These are phyloP conservation scores for Schrenkiella parvula DNA, from an alignment of 345 rosid genomes.

Conservation along the genomic window DNA sequence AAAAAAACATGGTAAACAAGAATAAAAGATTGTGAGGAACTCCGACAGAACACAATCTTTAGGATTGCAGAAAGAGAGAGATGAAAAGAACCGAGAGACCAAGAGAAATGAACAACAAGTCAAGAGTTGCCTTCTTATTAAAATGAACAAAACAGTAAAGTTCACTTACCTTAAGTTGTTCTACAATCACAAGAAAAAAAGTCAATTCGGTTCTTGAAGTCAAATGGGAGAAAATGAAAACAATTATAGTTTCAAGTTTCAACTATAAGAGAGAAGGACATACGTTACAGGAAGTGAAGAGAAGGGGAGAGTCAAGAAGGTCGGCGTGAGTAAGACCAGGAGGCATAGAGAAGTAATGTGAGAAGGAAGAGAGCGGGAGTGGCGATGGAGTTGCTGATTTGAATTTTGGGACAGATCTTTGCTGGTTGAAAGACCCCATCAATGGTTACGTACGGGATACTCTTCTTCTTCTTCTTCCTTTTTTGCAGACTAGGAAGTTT, in stretches of 20 bases:
- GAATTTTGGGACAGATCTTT: slow-evolving; percentile 60
- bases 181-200: background rate
- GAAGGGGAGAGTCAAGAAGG: slow-evolving; percentile 85
- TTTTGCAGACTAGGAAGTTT: slow-evolving; percentile 8
- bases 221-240: background rate
- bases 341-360: slow-evolving; percentile 75
- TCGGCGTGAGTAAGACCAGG: slow-evolving; percentile 28
- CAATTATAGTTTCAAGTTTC: background rate
- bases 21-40: background rate
- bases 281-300: slow-evolving; percentile 60
- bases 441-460: slow-evolving; percentile 12
- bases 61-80: background rate
- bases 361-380: slow-evolving; percentile 44
- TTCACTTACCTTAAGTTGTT: background rate
- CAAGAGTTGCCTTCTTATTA: background rate
- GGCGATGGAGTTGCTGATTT: slow-evolving; percentile 72
- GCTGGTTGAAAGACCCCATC: background rate
- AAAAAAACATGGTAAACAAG: too few relatives aligned
- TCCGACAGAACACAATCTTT: background rate
- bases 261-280: background rate
- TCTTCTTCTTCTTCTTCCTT: background rate
- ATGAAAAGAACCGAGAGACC: background rate
- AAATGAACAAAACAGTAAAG: background rate
- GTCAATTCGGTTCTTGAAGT: background rate
- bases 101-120: slow-evolving; percentile 4